Base-by-base conservation (phyloP, 1,139 yeast species). In the Taphrina communis region DNA sequence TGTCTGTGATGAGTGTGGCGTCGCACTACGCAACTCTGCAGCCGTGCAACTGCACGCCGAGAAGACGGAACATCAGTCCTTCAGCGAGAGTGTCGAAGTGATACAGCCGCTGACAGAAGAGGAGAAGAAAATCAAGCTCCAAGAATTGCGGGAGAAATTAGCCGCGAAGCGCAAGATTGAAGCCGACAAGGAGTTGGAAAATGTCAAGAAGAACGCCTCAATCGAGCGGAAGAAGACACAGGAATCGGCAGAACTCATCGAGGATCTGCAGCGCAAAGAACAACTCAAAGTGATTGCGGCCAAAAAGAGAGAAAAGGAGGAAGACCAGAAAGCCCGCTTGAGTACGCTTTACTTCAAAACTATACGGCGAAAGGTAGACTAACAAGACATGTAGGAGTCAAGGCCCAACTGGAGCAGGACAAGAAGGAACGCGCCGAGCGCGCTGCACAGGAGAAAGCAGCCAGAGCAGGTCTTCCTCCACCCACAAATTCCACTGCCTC, bases 331-430 rank as follows among this genome's bases (percentile, higher is more conserved):
- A n/a, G 81, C 80, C 41, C 77, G 76, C 70, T 46, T 31, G 36
- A 36, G 67, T 46, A 58, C 12, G 62, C 31, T 25, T 2, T 19
- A 6, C 6, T 12, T 2, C 48, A 44, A 25, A 2, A 2, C 1
- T 2, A 25, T 25, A 25, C 4, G 31, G 31, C 4, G 4, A 25
- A 25, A 25, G 31, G 4, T 0, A 4, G 31, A 25, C 31, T 25
- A 25, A 25, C 4, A 4, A 25, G 31, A 25, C 31, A 25, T 25
- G 31, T 75, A 70, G 71, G 78, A 41, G 75, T 79, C 63, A 74
- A 74, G 70, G 79, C 75, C 41, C 76, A 74, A 65, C 78, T 79
- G 68, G 81, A 78, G 68, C 80, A 79, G 31, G 82, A 79, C 66
- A 76, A 74, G 70, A 72, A 75, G 17, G 80, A 77, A 14, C 72